phyloP scores from a whole-genome alignment of 192 early-diverging fungal species.

The Coemansia sp. region DNA sequence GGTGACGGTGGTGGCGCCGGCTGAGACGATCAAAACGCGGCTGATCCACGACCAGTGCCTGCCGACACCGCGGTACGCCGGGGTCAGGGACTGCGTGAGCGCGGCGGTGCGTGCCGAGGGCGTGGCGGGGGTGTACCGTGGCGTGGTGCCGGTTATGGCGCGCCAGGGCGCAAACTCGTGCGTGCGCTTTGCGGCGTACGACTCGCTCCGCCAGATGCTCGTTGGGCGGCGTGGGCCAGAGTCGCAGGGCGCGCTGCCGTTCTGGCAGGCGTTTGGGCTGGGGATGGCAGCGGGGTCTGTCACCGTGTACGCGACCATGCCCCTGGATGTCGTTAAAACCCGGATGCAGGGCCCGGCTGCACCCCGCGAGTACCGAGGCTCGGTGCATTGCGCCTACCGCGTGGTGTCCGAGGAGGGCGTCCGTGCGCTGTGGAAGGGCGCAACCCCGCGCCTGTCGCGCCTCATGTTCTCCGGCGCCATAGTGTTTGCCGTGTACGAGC shows the following conservation, averaged over 20 bases:
- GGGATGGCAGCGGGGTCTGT: constrained; percentile 89
- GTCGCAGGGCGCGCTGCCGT: constrained; percentile 52
- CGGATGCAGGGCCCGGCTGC: constrained; percentile 91
- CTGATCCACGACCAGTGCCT: constrained; percentile 90
- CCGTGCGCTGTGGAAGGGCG: constrained; percentile 92
- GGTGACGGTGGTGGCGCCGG: constrained; percentile 84
- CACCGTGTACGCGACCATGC: constrained; percentile 97
- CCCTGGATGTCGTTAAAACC: constrained; percentile 97
- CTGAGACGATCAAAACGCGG: constrained; percentile 97
- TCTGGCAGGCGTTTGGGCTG: constrained; percentile 65
- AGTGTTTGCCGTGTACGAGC: constrained; percentile 57
- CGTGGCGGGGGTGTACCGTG: constrained; percentile 84
- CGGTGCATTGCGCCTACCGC: constrained; percentile 73
- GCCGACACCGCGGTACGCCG: constrained; percentile 72
- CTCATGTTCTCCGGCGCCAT: constrained; percentile 63
- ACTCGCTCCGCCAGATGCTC: constrained; percentile 67
- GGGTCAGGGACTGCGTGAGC: constrained; percentile 75
- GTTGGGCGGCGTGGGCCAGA: too few species aligned
- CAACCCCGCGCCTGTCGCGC: constrained; percentile 86
- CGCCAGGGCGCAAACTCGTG: constrained; percentile 96
- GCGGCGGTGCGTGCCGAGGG: constrained; percentile 74
- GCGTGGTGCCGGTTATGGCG: constrained; percentile 89
- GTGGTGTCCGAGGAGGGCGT: constrained; percentile 79
- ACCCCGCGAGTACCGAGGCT: constrained; percentile 65
- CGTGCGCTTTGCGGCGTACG: constrained; percentile 89